Evolutionary conservation across 2,329 filamentous ascomycete genomes (phyloP).

Genomic region (Aspergillus transmontanensis): DNA sequence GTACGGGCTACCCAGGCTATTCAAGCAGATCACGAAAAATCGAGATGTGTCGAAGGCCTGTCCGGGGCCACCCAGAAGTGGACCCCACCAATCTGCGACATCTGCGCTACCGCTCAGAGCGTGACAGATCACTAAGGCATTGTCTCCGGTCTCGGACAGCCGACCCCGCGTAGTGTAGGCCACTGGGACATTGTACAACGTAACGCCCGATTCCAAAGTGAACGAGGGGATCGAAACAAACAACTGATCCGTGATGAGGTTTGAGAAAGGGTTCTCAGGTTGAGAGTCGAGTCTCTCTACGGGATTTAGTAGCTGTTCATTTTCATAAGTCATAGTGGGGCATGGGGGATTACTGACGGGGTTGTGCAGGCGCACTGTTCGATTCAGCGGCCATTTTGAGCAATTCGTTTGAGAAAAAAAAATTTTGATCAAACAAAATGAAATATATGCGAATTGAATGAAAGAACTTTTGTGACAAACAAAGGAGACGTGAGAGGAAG

Average conservation of each 20-base stretch:
- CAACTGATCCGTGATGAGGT: slow-evolving; percentile 83
- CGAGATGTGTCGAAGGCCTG: slow-evolving; percentile 56
- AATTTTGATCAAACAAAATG: not conserved
- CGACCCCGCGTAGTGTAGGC: slow-evolving; percentile 66
- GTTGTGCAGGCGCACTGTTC: slow-evolving; percentile 22
- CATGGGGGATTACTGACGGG: slow-evolving; percentile 42
- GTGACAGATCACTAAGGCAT: slow-evolving; percentile 65
- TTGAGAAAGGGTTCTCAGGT: slow-evolving; percentile 87
- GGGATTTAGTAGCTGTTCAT: slow-evolving; percentile 56
- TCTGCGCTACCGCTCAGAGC: slow-evolving; percentile 58
- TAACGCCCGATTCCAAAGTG: slow-evolving; percentile 88
- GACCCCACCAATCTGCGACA: slow-evolving; percentile 60
- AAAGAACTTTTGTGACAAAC: not conserved
- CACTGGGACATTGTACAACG: slow-evolving; percentile 71
- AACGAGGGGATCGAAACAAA: slow-evolving; percentile 87
- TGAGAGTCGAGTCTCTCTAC: slow-evolving; percentile 62
- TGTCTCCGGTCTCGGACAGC: slow-evolving; percentile 59
- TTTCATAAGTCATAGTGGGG: slow-evolving; percentile 1
- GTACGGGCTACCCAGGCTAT: slow-evolving; percentile 59
- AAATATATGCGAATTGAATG: not conserved
- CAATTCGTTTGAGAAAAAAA: not conserved
- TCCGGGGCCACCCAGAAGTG: slow-evolving; percentile 55
- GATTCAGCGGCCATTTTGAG: slow-evolving; percentile 30
- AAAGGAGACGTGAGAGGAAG: not conserved
- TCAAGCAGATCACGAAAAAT: slow-evolving; percentile 58